phyloP scores from a whole-genome alignment of 2,329 filamentous ascomycete species.

The Cercospora sesami region DNA sequence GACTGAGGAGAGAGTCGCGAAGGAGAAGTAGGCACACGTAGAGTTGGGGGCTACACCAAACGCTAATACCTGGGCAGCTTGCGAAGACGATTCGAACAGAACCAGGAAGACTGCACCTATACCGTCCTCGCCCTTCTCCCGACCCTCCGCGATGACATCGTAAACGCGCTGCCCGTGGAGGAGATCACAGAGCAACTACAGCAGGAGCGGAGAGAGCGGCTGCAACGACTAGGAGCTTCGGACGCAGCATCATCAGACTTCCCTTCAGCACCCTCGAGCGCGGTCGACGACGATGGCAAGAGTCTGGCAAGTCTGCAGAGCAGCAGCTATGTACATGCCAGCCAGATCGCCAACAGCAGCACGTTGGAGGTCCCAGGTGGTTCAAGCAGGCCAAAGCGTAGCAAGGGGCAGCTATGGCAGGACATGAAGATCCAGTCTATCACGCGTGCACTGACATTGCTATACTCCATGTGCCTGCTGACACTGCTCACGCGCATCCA shows the following conservation, averaged over 20 bases:
- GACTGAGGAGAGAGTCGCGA: slow-evolving; percentile 91
- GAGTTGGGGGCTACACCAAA: neutral
- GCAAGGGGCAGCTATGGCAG: slow-evolving; percentile 93
- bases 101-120: slow-evolving; percentile 97
- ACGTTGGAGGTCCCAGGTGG: slow-evolving; percentile 22
- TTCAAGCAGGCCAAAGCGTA: slow-evolving; percentile 64
- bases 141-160: slow-evolving; percentile 84
- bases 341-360: slow-evolving; percentile 62
- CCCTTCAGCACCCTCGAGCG: slow-evolving; percentile 62
- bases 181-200: slow-evolving; percentile 91
- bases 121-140: slow-evolving; percentile 95
- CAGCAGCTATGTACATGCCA: slow-evolving; percentile 80
- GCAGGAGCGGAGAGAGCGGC: slow-evolving; percentile 78
- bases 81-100: slow-evolving; percentile 94
- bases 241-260: slow-evolving; percentile 59
- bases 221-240: slow-evolving; percentile 50
- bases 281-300: slow-evolving; percentile 78
- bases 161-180: slow-evolving; percentile 86
- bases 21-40: slow-evolving; percentile 76
- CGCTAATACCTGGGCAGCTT: slow-evolving; percentile 58
- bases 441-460: slow-evolving; percentile 82
- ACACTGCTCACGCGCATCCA: slow-evolving; percentile 92
- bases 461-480: slow-evolving; percentile 87
- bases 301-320: slow-evolving; percentile 74
- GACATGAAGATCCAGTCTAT: slow-evolving; percentile 95